These are phyloP conservation scores for Phaseolus coccineus DNA, from an alignment of 331 rosid species.

Conservation along the genomic window DNA sequence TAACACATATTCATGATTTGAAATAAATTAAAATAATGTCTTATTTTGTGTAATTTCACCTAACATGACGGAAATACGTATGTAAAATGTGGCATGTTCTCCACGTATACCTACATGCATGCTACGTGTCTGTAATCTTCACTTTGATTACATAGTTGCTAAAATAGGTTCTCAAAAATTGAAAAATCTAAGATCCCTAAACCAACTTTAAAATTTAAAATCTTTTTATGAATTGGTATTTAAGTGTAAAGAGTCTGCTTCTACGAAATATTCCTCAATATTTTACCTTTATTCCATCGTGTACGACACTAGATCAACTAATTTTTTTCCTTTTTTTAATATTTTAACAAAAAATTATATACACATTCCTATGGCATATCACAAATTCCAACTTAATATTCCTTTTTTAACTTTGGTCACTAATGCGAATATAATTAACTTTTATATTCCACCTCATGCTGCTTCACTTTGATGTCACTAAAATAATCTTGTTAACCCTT, in stretches of 20 bases:
- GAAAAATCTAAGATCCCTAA: not conserved
- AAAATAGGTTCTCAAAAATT: not conserved
- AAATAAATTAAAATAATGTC: not conserved
- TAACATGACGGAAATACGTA: not conserved
- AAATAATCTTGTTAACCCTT: no score
- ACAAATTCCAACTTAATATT: not conserved
- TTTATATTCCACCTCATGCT: no score
- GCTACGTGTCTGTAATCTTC: not conserved
- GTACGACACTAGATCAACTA: no score
- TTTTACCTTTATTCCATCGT: no score
- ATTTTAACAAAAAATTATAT: not conserved
- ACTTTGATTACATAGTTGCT: not conserved
- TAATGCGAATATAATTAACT: no score
- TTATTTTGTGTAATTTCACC: not conserved
- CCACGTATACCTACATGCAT: slow-evolving; percentile 11
- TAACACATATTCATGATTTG: not conserved
- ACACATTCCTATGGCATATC: not conserved
- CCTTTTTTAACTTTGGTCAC: no score
- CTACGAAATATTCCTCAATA: no score
- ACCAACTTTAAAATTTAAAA: not conserved
- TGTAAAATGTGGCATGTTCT: not conserved
- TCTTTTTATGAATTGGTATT: not conserved
- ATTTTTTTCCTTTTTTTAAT: no score
- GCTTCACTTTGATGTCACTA: no score
- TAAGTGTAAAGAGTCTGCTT: not conserved